These are phyloP conservation scores for Mycosphaerelloides madeirae DNA, from an alignment of 2,329 filamentous ascomycete genomes.

Conservation along the genomic window DNA sequence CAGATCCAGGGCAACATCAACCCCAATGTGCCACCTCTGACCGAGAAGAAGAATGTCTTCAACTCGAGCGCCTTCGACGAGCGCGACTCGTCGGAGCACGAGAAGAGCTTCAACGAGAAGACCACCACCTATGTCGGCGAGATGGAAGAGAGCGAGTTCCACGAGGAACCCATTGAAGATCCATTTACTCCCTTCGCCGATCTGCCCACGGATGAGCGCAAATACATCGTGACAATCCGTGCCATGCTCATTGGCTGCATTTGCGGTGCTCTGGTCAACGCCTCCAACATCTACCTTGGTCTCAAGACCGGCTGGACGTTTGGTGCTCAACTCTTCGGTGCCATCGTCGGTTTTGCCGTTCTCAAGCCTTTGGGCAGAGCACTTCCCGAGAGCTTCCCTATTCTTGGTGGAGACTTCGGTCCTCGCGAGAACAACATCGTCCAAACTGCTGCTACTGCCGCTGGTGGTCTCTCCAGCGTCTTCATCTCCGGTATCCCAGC, in stretches of 20 bases:
- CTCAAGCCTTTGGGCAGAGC: constrained; percentile 51
- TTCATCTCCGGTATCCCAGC: constrained; percentile 59
- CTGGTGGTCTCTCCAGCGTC: constrained; percentile 54
- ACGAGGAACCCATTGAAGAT: constrained; percentile 31
- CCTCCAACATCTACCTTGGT: constrained; percentile 60
- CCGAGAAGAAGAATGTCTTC: constrained; percentile 36
- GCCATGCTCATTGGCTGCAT: constrained; percentile 53
- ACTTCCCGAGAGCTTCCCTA: constrained; percentile 45
- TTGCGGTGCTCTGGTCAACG: constrained; percentile 57
- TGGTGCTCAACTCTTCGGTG: constrained; percentile 35
- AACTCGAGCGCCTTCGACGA: constrained; percentile 21
- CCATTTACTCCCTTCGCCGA: constrained; percentile 42
- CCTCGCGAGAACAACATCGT: constrained; percentile 61
- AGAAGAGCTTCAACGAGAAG: constrained; percentile 28
- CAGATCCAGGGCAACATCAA: constrained; percentile 22
- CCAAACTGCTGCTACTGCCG: constrained; percentile 56
- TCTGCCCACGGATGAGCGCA: constrained; percentile 42
- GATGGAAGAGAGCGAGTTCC: constrained; percentile 24
- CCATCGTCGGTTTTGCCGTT: constrained; percentile 58
- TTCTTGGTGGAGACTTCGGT: constrained; percentile 53
- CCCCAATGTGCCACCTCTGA: constrained; percentile 29
- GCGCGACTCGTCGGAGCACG: constrained; percentile 4
- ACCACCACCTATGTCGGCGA: constrained; percentile 25
- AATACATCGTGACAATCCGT: constrained; percentile 51
- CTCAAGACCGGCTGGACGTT: constrained; percentile 45